Conservation (phyloP, 805 yeast species). For the Clavispora asparagi region DNA sequence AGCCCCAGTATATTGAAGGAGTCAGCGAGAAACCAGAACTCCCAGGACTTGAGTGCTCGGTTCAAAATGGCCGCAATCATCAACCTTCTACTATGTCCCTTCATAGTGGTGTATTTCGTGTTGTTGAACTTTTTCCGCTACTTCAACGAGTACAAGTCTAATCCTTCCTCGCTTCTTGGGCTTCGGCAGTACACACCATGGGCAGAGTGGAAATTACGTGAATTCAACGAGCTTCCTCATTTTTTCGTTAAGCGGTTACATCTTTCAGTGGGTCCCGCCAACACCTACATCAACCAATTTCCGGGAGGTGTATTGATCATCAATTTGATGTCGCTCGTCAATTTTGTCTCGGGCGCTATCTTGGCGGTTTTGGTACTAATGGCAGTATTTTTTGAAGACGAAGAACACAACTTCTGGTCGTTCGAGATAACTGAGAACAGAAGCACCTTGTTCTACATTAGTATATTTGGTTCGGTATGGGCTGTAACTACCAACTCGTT, state of each 20-base stretch:
- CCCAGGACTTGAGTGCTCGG: conserved; percentile 68
- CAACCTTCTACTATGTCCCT: conserved; percentile 79
- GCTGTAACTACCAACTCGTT: conserved; percentile 74
- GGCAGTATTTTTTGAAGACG: conserved; percentile 83
- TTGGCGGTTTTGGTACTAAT: conserved; percentile 66
- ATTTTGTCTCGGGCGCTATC: conserved; percentile 80
- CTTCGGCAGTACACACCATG: conserved; percentile 83
- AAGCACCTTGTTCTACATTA: conserved; percentile 82
- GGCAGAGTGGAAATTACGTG: conserved; percentile 94
- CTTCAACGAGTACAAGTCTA: conserved; percentile 85
- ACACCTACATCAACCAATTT: conserved; percentile 81
- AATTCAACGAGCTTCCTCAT: conserved; percentile 89
- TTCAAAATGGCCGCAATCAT: conserved; percentile 85
- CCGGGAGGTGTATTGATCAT: conserved; percentile 62
- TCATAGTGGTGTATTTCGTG: conserved; percentile 77
- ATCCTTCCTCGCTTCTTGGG: conserved; percentile 72
- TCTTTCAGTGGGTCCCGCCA: conserved; percentile 73
- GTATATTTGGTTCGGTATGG: conserved; percentile 82
- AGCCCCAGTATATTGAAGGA: conserved; percentile 67
- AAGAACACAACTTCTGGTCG: conserved; percentile 67
- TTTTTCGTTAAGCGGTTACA: conserved; percentile 76
- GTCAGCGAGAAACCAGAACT: conserved; percentile 57
- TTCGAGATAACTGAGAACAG: conserved; percentile 81
- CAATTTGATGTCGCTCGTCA: conserved; percentile 33
- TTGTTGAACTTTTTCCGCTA: conserved; percentile 82